Base-by-base conservation (phyloP, 2,329 filamentous ascomycete genomes). In the Arthroderma sp. region DNA sequence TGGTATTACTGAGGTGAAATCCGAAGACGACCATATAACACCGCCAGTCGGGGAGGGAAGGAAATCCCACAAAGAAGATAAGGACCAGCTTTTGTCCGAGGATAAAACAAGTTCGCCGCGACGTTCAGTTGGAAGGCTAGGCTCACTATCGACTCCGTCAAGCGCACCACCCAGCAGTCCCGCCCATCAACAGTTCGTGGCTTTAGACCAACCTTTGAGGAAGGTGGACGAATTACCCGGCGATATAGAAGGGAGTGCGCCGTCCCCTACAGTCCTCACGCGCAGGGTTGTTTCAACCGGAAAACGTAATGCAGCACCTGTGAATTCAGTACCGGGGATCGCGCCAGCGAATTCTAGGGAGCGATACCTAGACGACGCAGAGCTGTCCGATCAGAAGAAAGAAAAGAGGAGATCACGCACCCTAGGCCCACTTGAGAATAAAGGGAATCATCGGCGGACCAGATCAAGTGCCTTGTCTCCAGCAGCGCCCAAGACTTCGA, bases 221-320 rank as follows among this genome's bases (percentile, higher is more conserved):
- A 47, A 51, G 42, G 56, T 62, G 6, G 61, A 66, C 11, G 58
- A 64, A 6, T 38, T 45, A 8, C 39, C 42, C n/a, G 39, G 45
- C 11, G 53, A 55, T 42, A 42, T 51, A 6, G 75, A 83, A 22
- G 80, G 84, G 11, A 78, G 78, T 9, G 83, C 83, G 0, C 82
- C 83, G 1, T 82, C 77, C 11, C 82, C 83, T 0, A 72, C 80
- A 1, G 72, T 86, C 5, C 72, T 78, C 10, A 81, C 82, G 49
- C 72, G 78, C 10, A 57, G 73, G 68, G 56, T 50, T 60, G 72
- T 54, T 38, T 51, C 48, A 11, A 40, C 52, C 4, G 55, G 52
- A 29, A 57, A 55, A 33, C 49, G 53, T 10, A 55, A 50, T 36
- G 55, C 53, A 28, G 52, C 50, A 4, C 57, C 60, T 29, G 51